phyloP scores from a whole-genome alignment of 371 early-diverging fungal genomes.

The Saksenaea vasiformis region DNA sequence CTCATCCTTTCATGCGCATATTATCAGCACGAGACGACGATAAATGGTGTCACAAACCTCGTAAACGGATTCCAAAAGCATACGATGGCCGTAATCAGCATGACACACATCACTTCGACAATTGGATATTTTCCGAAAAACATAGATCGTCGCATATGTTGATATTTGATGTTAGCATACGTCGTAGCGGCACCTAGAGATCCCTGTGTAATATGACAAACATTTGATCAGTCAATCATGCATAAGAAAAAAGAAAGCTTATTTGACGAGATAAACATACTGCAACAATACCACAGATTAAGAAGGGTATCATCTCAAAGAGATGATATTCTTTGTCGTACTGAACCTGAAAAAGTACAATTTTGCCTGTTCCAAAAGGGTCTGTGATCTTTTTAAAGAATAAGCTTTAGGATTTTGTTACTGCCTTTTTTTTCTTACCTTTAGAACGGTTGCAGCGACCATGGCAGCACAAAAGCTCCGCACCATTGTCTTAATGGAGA shows the following conservation, averaged over 20 bases:
- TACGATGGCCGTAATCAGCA: slow-evolving; percentile 72
- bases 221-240: slow-evolving; percentile 11
- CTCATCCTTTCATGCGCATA: slow-evolving; percentile 45
- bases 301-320: slow-evolving; percentile 86
- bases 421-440: slow-evolving; percentile 46
- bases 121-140: slow-evolving; percentile 60
- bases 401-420: slow-evolving; percentile 1
- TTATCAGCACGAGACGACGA: background rate
- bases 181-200: slow-evolving; percentile 84
- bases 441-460: slow-evolving; percentile 81
- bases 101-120: slow-evolving; percentile 72
- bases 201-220: slow-evolving; percentile 58
- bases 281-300: slow-evolving; percentile 82
- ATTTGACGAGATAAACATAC: slow-evolving; percentile 40
- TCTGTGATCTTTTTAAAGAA: slow-evolving; percentile 63
- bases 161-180: slow-evolving; percentile 67
- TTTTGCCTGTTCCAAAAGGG: slow-evolving; percentile 89
- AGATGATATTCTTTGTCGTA: slow-evolving; percentile 86
- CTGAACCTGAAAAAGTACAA: slow-evolving; percentile 89
- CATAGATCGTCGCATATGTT: slow-evolving; percentile 58
- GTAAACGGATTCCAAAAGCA: slow-evolving; percentile 79
- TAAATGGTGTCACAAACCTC: slow-evolving; percentile 32
- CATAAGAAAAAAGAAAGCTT: background rate
- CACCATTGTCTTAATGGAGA: slow-evolving; percentile 91
- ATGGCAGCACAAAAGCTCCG: slow-evolving; percentile 90